Evolutionary conservation across 768 basidiomycete genomes (phyloP), one percentile per base, ranked within the genome.

Genomic region (Lactarius indigo): DNA sequence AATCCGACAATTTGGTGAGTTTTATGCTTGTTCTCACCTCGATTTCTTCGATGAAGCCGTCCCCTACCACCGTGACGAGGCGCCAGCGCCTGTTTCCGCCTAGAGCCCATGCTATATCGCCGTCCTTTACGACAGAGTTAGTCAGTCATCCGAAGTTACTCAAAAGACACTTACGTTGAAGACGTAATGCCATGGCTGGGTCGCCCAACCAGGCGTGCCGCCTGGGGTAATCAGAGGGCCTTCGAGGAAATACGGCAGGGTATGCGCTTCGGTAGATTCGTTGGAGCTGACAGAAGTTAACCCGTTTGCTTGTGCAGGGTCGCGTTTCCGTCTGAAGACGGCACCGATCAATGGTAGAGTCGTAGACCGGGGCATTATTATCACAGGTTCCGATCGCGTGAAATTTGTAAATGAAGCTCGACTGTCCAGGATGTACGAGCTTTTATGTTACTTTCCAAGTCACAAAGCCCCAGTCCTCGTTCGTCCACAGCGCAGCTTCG

Each of bases 161-260:
- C 10, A 28, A 60, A 44, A 5, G 31, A 28, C n/a, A 10, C 66
- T 42, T 44, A 64, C 66, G 0, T 56, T 52, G 6, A 68, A 68
- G n/a, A 64, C 58, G 35, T 64, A 68, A 50, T 55, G 61, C 66
- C 66, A 68, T 3, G 66, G 66, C 20, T 68, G 66, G 54, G 7
- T 33, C 10, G 66, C 66, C 58, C 63, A 68, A 56, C 66, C 37
- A 2, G 66, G 66, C 12, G 66, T 64, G 15, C 54, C 41, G 0
- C 63, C 63, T 20, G 66, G 66, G 6, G 42, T 39, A 37, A 68
- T 20, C 20, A 61, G 28, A 1, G 65, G 59, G 5, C 33, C 26
- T 1, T 56, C 52, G 10, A 63, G 50, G 39, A 59, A 35, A 50
- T n/a, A 59, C 20, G 52, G 61, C 5, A 8, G 57, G 31, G 37